phyloP scores from a whole-genome alignment of 2,329 filamentous ascomycete species.

The Colletotrichum aenigma region DNA sequence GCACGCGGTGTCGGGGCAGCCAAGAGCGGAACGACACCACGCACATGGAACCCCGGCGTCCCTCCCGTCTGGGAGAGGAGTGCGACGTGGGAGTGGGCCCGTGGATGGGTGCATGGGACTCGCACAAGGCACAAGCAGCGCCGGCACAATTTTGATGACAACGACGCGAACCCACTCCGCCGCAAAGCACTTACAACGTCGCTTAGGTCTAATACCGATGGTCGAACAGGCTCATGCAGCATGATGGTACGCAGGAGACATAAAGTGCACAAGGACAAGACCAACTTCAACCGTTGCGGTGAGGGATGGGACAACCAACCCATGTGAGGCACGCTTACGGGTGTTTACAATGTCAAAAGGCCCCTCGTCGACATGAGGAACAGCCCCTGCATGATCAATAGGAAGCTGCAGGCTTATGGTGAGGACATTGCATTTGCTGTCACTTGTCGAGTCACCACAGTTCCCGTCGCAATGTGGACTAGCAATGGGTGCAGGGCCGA shows the following conservation, averaged over 20 bases:
- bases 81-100: constrained; percentile 1
- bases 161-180: not conserved
- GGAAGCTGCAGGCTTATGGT: not conserved
- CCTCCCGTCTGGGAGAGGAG: constrained; percentile 14
- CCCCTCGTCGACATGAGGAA: not conserved
- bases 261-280: not conserved
- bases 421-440: not conserved
- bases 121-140: not conserved
- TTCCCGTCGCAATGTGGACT: not conserved
- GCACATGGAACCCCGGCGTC: constrained; percentile 8
- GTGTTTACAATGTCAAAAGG: not conserved
- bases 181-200: not conserved
- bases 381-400: constrained; percentile 7
- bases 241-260: not conserved
- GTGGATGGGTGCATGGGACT: not conserved
- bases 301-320: not conserved
- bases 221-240: not conserved
- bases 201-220: not conserved
- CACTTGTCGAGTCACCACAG: not conserved
- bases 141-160: not conserved
- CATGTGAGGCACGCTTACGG: not conserved
- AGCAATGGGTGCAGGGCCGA: constrained; percentile 3
- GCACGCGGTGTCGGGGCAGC: constrained; percentile 1
- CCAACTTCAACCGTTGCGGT: not conserved
- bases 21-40: constrained; percentile 6